Conservation (phyloP, 768 basidiomycete species). For the Agrocybe praecox region DNA sequence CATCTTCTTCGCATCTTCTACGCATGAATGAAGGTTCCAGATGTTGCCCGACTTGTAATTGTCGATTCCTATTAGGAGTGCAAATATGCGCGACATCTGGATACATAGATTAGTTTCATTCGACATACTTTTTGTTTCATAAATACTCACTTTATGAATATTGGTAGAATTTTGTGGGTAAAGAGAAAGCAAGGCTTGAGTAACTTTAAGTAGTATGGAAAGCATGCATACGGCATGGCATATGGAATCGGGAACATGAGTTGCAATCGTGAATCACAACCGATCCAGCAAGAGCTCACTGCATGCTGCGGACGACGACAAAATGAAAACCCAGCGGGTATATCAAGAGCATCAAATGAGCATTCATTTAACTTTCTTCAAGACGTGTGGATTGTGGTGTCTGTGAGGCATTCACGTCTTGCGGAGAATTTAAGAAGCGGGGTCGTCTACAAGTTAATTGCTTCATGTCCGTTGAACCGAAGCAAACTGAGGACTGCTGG, state of each 20-base stretch:
- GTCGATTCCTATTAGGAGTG: slow-evolving; percentile 71
- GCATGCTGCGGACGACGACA: not conserved
- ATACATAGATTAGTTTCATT: not conserved
- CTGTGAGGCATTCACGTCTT: no score
- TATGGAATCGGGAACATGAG: not conserved
- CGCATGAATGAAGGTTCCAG: slow-evolving; percentile 69
- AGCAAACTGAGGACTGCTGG: no score
- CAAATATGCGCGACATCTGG: slow-evolving; percentile 52
- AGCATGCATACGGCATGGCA: not conserved
- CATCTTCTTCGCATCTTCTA: slow-evolving; percentile 63
- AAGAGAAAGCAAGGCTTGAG: not conserved
- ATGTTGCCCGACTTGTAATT: slow-evolving; percentile 64
- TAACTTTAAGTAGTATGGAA: not conserved
- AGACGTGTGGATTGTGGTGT: no score
- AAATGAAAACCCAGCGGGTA: not conserved
- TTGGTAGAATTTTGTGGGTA: not conserved
- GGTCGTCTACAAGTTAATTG: no score
- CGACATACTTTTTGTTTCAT: not conserved
- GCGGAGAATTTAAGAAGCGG: no score
- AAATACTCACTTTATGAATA: not conserved
- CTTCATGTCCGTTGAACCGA: no score
- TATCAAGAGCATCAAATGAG: no score
- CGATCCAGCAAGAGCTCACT: not conserved
- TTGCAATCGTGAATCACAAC: not conserved
- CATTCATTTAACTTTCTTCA: no score